phyloP scores from a whole-genome alignment of 495 filamentous ascomycete species.

The Bacidia rubella region DNA sequence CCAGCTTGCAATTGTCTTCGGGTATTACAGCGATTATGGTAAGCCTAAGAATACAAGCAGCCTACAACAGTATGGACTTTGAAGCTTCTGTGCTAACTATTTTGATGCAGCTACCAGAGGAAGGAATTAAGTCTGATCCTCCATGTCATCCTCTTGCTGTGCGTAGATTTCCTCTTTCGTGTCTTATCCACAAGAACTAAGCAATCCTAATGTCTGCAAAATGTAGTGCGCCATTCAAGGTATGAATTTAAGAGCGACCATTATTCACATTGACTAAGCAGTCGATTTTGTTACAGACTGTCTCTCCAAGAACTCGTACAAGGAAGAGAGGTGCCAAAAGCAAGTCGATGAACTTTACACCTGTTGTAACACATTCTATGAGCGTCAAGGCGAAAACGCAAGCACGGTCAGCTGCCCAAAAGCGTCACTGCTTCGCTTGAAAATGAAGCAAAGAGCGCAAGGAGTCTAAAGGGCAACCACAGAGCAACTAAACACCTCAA shows the following conservation, averaged over 20 bases:
- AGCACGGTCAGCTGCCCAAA: conserved; percentile 78
- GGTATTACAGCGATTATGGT: no score
- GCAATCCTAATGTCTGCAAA: conserved; percentile 9
- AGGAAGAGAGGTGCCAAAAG: conserved; percentile 69
- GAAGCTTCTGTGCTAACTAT: background rate
- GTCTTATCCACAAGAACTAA: background rate
- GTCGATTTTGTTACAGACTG: conserved; percentile 44
- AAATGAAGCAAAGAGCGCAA: conserved; percentile 69
- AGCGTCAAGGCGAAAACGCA: conserved; percentile 62
- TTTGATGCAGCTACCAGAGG: conserved; percentile 30
- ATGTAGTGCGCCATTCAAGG: conserved; percentile 79
- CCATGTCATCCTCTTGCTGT: conserved; percentile 85
- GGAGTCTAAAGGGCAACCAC: conserved; percentile 19
- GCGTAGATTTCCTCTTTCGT: conserved; percentile 34
- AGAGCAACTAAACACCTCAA: background rate
- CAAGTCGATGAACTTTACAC: conserved; percentile 88
- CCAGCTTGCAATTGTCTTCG: no score
- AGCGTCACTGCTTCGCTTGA: conserved; percentile 59
- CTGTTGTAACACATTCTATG: conserved; percentile 86
- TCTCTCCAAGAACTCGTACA: conserved; percentile 67
- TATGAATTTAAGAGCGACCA: conserved; percentile 18
- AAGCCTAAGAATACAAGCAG: no score
- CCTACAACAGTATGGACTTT: no score
- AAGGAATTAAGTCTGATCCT: conserved; percentile 60
- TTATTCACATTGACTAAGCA: background rate